Conservation (phyloP, 768 basidiomycete genomes). For the Trametes cingulata region DNA sequence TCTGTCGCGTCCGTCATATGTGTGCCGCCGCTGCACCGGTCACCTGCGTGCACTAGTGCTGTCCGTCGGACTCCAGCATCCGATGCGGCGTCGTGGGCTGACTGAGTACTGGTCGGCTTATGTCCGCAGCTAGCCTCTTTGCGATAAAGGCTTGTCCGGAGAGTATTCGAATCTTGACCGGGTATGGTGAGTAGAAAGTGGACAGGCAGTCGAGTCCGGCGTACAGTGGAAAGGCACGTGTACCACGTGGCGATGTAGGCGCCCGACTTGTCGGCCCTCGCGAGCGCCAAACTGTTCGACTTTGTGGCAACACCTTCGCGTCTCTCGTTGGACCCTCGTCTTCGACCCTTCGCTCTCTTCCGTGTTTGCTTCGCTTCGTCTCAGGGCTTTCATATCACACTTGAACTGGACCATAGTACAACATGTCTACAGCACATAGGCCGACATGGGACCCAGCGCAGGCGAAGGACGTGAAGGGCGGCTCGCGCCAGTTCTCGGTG, state of each 20-base stretch:
- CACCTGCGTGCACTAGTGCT: too few species aligned
- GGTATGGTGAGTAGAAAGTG: too few species aligned
- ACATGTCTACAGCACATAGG: conserved; percentile 89
- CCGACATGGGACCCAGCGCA: conserved; percentile 98
- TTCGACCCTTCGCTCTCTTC: neutral
- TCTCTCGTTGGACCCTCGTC: neutral
- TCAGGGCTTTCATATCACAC: neutral
- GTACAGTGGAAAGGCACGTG: too few species aligned
- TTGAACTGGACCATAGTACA: neutral
- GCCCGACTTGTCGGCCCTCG: neutral
- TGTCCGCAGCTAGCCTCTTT: too few species aligned
- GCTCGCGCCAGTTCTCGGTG: conserved; percentile 90
- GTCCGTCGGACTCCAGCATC: too few species aligned
- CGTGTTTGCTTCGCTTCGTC: neutral
- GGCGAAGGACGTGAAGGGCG: conserved; percentile 88
- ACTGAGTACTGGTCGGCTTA: too few species aligned
- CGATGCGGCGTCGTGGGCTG: too few species aligned
- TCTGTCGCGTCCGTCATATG: too few species aligned
- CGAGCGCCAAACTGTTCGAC: conserved; percentile 2
- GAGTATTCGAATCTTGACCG: too few species aligned
- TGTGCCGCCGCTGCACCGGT: too few species aligned
- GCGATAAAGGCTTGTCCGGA: too few species aligned
- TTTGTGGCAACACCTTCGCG: conserved; percentile 4
- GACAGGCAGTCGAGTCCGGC: too few species aligned
- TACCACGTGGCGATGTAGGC: neutral